Evolutionary conservation across 2,329 filamentous ascomycete species (phyloP).

Genomic region (Colletotrichum phormii): DNA sequence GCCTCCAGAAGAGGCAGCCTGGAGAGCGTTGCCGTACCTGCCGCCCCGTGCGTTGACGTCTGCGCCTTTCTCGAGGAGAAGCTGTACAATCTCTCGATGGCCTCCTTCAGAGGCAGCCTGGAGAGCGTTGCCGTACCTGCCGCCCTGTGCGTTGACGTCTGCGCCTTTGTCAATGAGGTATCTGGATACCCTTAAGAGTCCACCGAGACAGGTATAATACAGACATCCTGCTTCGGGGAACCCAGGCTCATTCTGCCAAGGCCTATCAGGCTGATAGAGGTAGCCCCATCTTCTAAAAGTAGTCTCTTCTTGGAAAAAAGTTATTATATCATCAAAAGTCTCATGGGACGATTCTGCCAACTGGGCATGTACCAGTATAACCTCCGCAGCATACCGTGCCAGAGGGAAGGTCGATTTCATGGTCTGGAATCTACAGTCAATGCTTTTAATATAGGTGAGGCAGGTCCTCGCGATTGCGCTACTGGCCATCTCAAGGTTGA

Average conservation of each 20-base stretch:
- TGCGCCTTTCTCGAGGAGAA: too few relatives aligned
- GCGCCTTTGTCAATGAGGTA: neutral
- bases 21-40: conserved; percentile 3
- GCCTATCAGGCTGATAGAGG: neutral
- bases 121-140: conserved; percentile 27
- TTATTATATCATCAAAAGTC: neutral
- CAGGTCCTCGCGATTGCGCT: neutral
- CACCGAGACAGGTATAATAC: neutral
- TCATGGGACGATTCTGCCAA: neutral
- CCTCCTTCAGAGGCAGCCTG: conserved; percentile 34
- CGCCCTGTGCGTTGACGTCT: neutral
- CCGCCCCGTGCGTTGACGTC: too few relatives aligned
- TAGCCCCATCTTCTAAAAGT: neutral
- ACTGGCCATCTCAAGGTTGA: neutral
- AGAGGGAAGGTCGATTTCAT: neutral
- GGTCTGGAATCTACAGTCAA: neutral
- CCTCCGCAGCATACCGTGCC: neutral
- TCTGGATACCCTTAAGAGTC: neutral
- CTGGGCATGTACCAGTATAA: neutral
- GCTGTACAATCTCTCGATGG: too few relatives aligned
- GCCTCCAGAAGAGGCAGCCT: conserved; percentile 10
- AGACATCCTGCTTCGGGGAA: neutral
- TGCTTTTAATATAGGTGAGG: neutral
- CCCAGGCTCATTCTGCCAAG: neutral
- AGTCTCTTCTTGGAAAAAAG: neutral